Percentiles rank a stretch among this genome's conserved stretches.
These are phyloP conservation scores for Clarireedia homoeocarpa DNA, from an alignment of 2,329 filamentous ascomycete genomes.

Conservation along the genomic window DNA sequence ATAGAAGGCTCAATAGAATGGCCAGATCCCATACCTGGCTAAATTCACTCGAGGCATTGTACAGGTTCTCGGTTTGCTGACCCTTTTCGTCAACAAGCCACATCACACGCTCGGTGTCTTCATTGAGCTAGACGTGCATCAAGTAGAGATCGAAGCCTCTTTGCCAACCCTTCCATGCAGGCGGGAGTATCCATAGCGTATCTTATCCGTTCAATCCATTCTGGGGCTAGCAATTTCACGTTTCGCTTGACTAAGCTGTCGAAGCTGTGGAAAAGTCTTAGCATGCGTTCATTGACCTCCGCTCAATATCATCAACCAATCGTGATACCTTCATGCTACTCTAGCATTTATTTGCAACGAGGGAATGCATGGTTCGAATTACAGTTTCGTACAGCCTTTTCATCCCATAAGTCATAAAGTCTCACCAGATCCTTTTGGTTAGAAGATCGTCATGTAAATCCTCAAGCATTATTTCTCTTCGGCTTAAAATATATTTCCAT, in stretches of 20 bases:
- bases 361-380: background rate
- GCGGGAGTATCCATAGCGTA: background rate
- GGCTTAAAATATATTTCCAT: background rate
- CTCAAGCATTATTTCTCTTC: background rate
- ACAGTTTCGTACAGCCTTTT: background rate
- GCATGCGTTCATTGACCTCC: background rate
- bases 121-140: slow-evolving; percentile 3
- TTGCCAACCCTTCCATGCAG: slow-evolving; percentile 3
- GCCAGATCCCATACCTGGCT: background rate
- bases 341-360: background rate
- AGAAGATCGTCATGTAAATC: background rate
- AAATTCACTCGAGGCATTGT: background rate
- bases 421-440: background rate
- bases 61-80: slow-evolving; percentile 2
- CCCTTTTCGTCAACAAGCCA: background rate
- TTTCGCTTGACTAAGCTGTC: background rate
- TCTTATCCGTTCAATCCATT: slow-evolving; percentile 1
- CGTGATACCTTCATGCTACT: background rate
- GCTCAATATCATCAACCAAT: background rate
- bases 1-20: slow-evolving; percentile 4
- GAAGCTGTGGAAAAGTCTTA: background rate
- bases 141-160: background rate
- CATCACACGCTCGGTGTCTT: slow-evolving; percentile 3
- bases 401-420: background rate
- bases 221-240: background rate